These are phyloP conservation scores for Mortierella sp. DNA, from an alignment of 371 early-diverging fungal genomes.

Conservation along the genomic window DNA sequence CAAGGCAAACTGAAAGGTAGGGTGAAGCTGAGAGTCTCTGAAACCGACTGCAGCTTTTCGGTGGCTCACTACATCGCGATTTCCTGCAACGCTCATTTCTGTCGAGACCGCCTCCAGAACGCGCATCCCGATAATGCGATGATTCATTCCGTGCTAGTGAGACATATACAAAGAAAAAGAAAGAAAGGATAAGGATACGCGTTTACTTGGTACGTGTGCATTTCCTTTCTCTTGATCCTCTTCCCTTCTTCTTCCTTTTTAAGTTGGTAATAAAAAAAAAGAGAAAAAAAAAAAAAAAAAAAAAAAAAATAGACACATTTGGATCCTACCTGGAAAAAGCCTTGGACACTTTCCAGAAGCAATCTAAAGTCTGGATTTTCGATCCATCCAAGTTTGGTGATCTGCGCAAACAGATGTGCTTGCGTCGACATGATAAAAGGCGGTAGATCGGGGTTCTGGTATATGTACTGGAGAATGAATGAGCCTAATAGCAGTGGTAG, in stretches of 20 bases:
- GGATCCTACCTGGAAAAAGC: constrained; percentile 71
- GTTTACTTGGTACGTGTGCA: no score
- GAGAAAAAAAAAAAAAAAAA: no score
- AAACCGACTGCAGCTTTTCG: constrained; percentile 78
- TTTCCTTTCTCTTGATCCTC: no score
- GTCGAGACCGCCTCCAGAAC: constrained; percentile 64
- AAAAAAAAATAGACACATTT: no score
- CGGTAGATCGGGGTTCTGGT: constrained; percentile 71
- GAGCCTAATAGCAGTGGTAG: constrained; percentile 20
- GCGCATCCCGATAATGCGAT: constrained; percentile 73
- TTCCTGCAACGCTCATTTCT: constrained; percentile 67
- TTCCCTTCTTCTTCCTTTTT: no score
- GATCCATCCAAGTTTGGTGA: constrained; percentile 87
- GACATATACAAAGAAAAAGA: not conserved
- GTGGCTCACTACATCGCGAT: constrained; percentile 64
- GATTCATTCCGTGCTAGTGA: constrained; percentile 65
- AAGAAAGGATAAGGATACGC: no score
- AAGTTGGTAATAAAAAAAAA: no score
- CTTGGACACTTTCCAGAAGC: constrained; percentile 69
- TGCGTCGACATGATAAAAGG: constrained; percentile 75
- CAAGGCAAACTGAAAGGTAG: constrained; percentile 76
- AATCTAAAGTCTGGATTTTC: constrained; percentile 77
- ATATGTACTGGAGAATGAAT: constrained; percentile 75
- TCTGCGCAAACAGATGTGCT: constrained; percentile 75
- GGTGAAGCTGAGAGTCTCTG: constrained; percentile 80